Evolutionary conservation across 164 flowering plant genomes (phyloP).

Genomic region (Vitis labrusca): DNA sequence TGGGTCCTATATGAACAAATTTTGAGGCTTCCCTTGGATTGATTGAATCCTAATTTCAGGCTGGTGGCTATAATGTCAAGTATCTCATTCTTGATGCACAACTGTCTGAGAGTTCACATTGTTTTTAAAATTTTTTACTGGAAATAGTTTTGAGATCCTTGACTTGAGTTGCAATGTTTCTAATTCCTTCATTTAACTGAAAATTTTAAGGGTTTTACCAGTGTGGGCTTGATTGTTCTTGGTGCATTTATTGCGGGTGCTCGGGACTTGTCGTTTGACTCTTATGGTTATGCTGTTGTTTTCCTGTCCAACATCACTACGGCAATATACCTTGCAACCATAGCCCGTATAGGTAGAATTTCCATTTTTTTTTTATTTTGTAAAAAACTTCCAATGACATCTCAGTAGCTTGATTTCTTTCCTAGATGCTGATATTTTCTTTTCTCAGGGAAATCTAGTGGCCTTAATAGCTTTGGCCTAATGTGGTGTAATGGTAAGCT

Average conservation of each 20-base stretch:
- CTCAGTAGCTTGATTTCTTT: not conserved
- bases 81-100: too few relatives aligned
- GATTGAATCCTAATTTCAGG: too few relatives aligned
- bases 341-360: slow-evolving; percentile 78
- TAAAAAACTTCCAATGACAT: not conserved
- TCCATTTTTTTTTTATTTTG: not conserved
- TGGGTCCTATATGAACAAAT: too few relatives aligned
- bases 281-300: slow-evolving; percentile 78
- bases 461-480: slow-evolving; percentile 87
- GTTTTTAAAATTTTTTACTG: not conserved
- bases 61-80: too few relatives aligned
- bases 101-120: too few relatives aligned
- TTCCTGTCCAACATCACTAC: slow-evolving; percentile 80
- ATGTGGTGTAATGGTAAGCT: slow-evolving; percentile 95
- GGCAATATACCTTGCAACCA: slow-evolving; percentile 92
- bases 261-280: slow-evolving; percentile 89
- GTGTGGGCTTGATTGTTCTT: slow-evolving; percentile 88
- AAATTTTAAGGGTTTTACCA: slow-evolving; percentile 54
- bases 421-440: not conserved
- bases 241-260: slow-evolving; percentile 97
- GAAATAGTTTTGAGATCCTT: not conserved
- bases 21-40: too few relatives aligned
- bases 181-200: slow-evolving; percentile 36
- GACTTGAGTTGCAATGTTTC: slow-evolving; percentile 16
- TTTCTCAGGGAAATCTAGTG: slow-evolving; percentile 73